Evolutionary conservation across 2,329 filamentous ascomycete genomes (phyloP), one percentile per base, ranked within the genome.

Genomic region (Hortaea werneckii): DNA sequence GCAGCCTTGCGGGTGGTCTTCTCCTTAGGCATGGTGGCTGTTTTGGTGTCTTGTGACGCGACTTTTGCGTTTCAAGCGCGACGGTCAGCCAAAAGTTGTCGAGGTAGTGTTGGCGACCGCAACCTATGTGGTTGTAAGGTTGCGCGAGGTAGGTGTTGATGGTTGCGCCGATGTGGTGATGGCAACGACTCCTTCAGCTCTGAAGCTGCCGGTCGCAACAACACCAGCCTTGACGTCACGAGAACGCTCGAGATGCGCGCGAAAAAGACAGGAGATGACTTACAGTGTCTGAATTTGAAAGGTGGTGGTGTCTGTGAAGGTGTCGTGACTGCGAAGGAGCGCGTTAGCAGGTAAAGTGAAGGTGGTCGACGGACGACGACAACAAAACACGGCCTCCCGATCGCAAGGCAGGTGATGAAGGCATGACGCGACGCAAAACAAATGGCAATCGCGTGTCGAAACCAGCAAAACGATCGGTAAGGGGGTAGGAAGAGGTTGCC

Each of bases 11-110:
- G 76, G 57, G 71, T 74, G 53, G 73, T 68, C 69, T 78, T 78
- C 58, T 80, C 79, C 73, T 84, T 84, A 63, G 81, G 80, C 82
- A 85, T 85, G 53, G 54, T 79, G 61, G 48, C 57, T 52, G 44
- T 54, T 46, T 46, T 26, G 29, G 37, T 20, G 34, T 42, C 34
- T 40, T 43, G 40, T 50, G 41, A 20, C 32, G 48, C 29, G 37
- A 30, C n/a, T 45, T 50, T 35, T 53, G 51, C 28, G 35, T 29
- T 13, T 42, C 37, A 29, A 20, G 37, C 27, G 40, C 29, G 29
- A 29, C 28, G 30, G 49, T 53, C 44, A 48, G 49, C 38, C 41
- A 47, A 47, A 29, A 44, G 26, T 42, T 13, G 40, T 32, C 41
- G 30, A 8, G 30, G 47, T 27, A 3, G 44, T 32, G 43, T 43